Percentiles rank a stretch among this genome's conserved stretches.
Evolutionary conservation across 495 filamentous ascomycete species (phyloP).

Genomic region (Penicillium waksmanii): DNA sequence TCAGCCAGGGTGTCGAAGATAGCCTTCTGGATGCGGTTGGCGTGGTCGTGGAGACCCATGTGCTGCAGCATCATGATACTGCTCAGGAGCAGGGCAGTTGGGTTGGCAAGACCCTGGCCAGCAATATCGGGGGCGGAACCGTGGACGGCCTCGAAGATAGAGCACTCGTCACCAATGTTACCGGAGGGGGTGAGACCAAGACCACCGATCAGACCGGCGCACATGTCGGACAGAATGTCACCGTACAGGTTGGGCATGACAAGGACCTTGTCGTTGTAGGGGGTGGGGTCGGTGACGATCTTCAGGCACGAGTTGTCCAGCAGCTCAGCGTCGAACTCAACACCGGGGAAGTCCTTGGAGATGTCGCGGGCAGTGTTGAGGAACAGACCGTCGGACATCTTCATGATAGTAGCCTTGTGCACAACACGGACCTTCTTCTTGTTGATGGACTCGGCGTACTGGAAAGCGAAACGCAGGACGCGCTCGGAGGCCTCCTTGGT

Average conservation of each 20-base stretch:
- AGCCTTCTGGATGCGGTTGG: slow-evolving; percentile 86
- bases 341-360: slow-evolving; percentile 88
- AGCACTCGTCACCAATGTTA: slow-evolving; percentile 98
- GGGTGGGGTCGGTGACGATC: slow-evolving; percentile 90
- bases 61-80: slow-evolving; percentile 99
- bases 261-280: slow-evolving; percentile 98
- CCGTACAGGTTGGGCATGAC: slow-evolving; percentile 99
- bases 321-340: slow-evolving; percentile 95
- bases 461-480: slow-evolving; percentile 95
- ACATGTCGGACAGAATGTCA: slow-evolving; percentile 99
- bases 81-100: slow-evolving; percentile 86
- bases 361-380: slow-evolving; percentile 80
- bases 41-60: slow-evolving; percentile 88
- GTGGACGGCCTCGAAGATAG: slow-evolving; percentile 99
- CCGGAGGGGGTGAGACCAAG: slow-evolving; percentile 95
- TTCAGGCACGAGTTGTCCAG: slow-evolving; percentile 99
- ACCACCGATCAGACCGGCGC: slow-evolving; percentile 96
- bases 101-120: slow-evolving; percentile 93
- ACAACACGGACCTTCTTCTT: slow-evolving; percentile 95
- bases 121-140: slow-evolving; percentile 98
- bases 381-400: slow-evolving; percentile 99
- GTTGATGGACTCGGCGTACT: slow-evolving; percentile 89
- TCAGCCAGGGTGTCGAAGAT: slow-evolving; percentile 93
- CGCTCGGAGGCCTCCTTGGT: slow-evolving; percentile 91
- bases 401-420: slow-evolving; percentile 99